Evolutionary conservation across 768 basidiomycete genomes (phyloP).

Genomic region (Lentinula aciculospora): DNA sequence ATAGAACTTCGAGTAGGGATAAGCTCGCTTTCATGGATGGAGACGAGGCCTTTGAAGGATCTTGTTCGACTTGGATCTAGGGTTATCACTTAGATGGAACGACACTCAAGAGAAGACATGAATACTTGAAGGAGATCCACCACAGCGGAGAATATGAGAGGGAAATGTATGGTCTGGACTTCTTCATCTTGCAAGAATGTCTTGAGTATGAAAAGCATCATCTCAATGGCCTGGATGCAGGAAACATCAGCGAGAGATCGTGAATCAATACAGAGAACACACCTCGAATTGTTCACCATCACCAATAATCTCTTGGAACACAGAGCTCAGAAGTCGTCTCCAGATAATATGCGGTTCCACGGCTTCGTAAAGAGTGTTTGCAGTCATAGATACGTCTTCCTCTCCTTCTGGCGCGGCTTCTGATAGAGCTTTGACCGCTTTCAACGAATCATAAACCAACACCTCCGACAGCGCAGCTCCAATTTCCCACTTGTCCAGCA

Average conservation of each 20-base stretch:
- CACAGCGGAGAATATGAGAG: slow-evolving; percentile 68
- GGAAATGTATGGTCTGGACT: slow-evolving; percentile 72
- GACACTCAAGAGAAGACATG: slow-evolving; percentile 1
- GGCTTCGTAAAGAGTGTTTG: slow-evolving; percentile 87
- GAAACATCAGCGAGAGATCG: neutral
- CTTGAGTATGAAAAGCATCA: slow-evolving; percentile 68
- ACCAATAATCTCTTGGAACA: slow-evolving; percentile 50
- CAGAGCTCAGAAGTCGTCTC: slow-evolving; percentile 60
- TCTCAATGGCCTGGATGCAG: slow-evolving; percentile 48
- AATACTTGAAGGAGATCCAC: slow-evolving; percentile 59
- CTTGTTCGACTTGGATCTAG: slow-evolving; percentile 31
- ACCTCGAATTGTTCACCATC: slow-evolving; percentile 45
- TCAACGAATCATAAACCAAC: slow-evolving; percentile 76
- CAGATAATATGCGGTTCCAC: slow-evolving; percentile 86
- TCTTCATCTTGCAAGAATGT: slow-evolving; percentile 89
- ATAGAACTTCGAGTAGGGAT: slow-evolving; percentile 47
- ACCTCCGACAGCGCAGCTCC: slow-evolving; percentile 75
- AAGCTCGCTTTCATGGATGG: slow-evolving; percentile 35
- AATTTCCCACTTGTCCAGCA: slow-evolving; percentile 97
- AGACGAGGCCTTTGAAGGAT: slow-evolving; percentile 27
- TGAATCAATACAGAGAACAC: slow-evolving; percentile 6
- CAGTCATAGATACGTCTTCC: slow-evolving; percentile 77
- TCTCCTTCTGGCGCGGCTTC: slow-evolving; percentile 44
- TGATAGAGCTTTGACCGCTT: slow-evolving; percentile 55
- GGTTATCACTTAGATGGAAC: neutral